Conservation (phyloP, 495 filamentous ascomycete genomes). For the Parmelia sp. region DNA sequence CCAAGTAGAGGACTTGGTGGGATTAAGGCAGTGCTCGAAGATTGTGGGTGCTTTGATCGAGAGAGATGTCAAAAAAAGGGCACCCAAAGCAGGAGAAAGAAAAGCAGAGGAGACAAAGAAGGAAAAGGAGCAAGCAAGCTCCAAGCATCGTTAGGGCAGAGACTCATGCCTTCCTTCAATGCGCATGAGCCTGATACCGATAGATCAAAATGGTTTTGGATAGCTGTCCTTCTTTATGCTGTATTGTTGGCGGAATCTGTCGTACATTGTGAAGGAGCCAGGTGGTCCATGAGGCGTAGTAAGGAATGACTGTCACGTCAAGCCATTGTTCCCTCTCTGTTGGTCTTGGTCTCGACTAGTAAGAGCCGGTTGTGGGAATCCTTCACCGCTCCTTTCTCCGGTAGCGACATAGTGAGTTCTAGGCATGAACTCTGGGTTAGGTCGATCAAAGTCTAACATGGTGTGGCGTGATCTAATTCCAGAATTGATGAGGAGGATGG, state of each 20-base stretch:
- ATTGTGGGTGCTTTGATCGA: not conserved
- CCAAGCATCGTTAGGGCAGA: not conserved
- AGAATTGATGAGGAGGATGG: conserved; percentile 4
- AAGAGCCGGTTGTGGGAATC: not conserved
- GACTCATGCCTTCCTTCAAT: not conserved
- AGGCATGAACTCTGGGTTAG: conserved; percentile 11
- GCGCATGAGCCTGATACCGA: not conserved
- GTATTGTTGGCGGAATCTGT: not conserved
- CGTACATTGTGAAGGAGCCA: not conserved
- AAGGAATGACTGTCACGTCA: not conserved
- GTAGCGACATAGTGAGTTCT: not conserved
- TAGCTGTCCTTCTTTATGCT: too few species aligned
- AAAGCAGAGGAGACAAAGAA: not conserved
- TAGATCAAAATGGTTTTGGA: too few species aligned
- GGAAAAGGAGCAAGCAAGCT: not conserved
- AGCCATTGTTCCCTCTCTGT: not conserved
- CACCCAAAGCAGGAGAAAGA: not conserved
- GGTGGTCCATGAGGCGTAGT: not conserved
- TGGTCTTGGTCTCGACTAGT: not conserved
- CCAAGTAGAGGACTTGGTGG: not conserved
- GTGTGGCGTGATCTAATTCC: conserved; percentile 12
- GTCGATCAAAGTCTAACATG: conserved; percentile 18
- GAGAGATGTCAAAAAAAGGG: too few species aligned
- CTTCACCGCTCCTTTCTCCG: conserved; percentile 21
- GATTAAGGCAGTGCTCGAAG: not conserved